Conservation (phyloP, 2,329 filamentous ascomycete genomes). For the Monosporascus sp. region DNA sequence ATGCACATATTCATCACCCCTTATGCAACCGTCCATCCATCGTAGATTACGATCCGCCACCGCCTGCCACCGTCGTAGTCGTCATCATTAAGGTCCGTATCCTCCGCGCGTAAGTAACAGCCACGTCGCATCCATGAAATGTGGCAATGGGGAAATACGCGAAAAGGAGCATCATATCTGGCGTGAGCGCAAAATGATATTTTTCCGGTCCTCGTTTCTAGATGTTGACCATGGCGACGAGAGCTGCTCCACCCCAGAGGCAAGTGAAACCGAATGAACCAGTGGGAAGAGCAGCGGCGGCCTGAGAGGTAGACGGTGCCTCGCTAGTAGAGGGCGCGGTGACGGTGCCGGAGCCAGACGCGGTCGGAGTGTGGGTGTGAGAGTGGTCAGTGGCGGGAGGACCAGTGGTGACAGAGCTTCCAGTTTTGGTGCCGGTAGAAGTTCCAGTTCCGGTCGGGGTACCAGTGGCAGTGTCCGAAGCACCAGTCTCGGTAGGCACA, state of each 20-base stretch:
- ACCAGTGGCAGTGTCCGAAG: neutral
- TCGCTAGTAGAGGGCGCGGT: neutral
- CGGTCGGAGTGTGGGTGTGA: neutral
- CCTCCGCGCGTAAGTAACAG: neutral
- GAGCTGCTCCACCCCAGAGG: conserved; percentile 13
- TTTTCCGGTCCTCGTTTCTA: conserved; percentile 3
- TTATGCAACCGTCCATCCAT: neutral
- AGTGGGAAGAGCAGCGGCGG: conserved; percentile 7
- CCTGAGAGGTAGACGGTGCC: neutral
- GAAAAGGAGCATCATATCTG: neutral
- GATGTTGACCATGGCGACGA: conserved; percentile 11
- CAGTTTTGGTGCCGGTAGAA: conserved; percentile 1
- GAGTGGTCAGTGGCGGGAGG: conserved; percentile 1
- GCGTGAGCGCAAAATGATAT: no score
- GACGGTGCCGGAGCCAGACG: neutral
- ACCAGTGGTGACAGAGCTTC: neutral
- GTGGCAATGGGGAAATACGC: neutral
- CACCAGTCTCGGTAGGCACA: neutral
- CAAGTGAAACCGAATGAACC: conserved; percentile 9
- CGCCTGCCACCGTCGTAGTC: neutral
- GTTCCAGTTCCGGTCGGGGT: conserved; percentile 1
- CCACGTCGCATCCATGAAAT: neutral
- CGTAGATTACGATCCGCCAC: neutral
- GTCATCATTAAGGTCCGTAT: neutral
- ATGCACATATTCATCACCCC: neutral